These are phyloP conservation scores for Nissolia schottii DNA, from an alignment of 306 rosid species.

Conservation along the genomic window DNA sequence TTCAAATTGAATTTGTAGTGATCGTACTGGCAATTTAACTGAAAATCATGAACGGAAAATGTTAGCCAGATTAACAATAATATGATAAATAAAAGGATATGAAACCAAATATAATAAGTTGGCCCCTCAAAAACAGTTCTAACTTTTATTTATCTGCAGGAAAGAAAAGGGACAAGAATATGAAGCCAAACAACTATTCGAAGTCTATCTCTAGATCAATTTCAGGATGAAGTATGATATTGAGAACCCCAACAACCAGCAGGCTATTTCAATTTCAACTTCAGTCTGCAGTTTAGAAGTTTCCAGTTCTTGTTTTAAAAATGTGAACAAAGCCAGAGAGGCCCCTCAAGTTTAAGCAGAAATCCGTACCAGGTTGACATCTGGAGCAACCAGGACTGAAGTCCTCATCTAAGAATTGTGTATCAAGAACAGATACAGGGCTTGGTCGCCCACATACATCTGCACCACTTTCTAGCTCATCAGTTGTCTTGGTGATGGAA, in stretches of 20 bases:
- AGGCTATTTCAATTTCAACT: not conserved
- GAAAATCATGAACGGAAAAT: constrained; percentile 33
- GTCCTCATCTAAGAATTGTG: constrained; percentile 63
- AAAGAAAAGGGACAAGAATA: not conserved
- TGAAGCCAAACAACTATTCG: constrained; percentile 6
- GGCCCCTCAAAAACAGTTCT: not conserved
- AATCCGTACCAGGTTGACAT: constrained; percentile 49
- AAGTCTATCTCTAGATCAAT: not conserved
- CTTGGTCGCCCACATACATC: constrained; percentile 73
- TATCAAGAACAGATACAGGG: constrained; percentile 87
- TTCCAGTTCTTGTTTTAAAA: not conserved
- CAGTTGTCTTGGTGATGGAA: constrained; percentile 32
- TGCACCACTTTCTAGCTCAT: constrained; percentile 37
- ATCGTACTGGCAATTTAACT: constrained; percentile 46
- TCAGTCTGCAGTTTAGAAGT: not conserved
- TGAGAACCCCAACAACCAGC: not conserved
- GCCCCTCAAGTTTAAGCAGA: not conserved
- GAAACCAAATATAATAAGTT: not conserved
- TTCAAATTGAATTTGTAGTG: constrained; percentile 67
- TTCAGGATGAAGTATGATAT: not conserved
- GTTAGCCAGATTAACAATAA: constrained; percentile 18
- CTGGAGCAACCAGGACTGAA: constrained; percentile 42
- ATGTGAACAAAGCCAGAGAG: not conserved
- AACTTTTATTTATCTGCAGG: not conserved
- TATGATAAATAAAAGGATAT: constrained; percentile 1